Evolutionary conservation across 306 rosid genomes (phyloP).

Genomic region (Vigna mungo): DNA sequence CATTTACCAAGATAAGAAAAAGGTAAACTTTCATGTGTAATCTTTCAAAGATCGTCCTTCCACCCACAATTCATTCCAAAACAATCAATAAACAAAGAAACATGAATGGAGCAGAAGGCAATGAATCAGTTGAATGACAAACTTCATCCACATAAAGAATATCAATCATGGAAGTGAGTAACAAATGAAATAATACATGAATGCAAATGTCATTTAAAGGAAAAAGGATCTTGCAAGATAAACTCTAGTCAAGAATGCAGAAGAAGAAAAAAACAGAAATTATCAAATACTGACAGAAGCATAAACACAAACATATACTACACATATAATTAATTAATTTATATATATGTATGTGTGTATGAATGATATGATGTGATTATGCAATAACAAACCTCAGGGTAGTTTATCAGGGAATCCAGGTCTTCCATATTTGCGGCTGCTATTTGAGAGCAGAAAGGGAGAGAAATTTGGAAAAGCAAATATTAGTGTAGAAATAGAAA

Average conservation of each 20-base stretch:
- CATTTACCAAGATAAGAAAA: constrained; percentile 13
- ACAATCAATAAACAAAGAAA: not conserved
- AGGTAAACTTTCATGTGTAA: not conserved
- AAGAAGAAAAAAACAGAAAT: constrained; percentile 16
- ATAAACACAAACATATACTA: no score
- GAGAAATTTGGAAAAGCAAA: constrained; percentile 19
- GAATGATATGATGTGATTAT: not conserved
- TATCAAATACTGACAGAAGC: not conserved
- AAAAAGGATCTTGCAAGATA: constrained; percentile 5
- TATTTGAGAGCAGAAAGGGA: not conserved
- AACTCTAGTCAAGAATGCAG: not conserved
- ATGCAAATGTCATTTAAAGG: constrained; percentile 24
- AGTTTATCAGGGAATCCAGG: constrained; percentile 55
- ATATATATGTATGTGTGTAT: no score
- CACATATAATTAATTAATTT: no score
- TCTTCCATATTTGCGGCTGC: constrained; percentile 62
- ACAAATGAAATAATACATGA: constrained; percentile 38
- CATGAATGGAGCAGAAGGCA: not conserved
- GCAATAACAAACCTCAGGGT: constrained; percentile 60
- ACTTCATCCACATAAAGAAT: constrained; percentile 10
- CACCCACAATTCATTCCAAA: not conserved
- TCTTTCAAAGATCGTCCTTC: not conserved
- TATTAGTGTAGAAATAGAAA: not conserved
- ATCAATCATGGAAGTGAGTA: constrained; percentile 7
- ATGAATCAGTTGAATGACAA: not conserved